Evolutionary conservation across 2,329 filamentous ascomycete genomes (phyloP).

Genomic region (Aspergillus candidus): DNA sequence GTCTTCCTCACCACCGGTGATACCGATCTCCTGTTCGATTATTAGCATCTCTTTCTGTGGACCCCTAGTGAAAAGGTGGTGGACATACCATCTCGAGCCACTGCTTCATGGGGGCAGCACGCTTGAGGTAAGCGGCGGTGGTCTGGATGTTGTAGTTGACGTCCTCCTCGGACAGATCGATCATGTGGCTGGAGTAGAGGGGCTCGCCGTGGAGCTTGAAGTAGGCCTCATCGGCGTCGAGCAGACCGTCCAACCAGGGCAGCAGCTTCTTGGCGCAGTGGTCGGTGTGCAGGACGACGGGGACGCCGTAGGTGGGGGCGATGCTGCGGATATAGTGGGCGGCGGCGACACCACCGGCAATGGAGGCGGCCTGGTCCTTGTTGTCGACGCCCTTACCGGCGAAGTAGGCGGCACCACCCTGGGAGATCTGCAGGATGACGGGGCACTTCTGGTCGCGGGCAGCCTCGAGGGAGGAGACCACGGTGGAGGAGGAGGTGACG

Average conservation of each 20-base stretch:
- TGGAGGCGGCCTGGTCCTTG: conserved; percentile 75
- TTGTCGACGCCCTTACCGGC: conserved; percentile 85
- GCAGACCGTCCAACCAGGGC: conserved; percentile 93
- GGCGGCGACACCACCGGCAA: conserved; percentile 78
- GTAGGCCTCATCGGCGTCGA: conserved; percentile 88
- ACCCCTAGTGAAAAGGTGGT: not conserved
- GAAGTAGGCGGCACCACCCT: conserved; percentile 91
- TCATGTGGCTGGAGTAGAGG: conserved; percentile 97
- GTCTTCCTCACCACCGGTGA: conserved; percentile 96
- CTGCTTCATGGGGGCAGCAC: conserved; percentile 93
- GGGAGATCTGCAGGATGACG: conserved; percentile 86
- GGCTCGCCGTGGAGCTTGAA: conserved; percentile 92
- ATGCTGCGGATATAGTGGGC: conserved; percentile 90
- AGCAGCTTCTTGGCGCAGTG: conserved; percentile 99
- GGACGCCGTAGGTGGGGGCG: conserved; percentile 80
- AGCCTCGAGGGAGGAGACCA: conserved; percentile 84
- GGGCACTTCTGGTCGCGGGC: conserved; percentile 86
- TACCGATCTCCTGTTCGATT: conserved; percentile 64
- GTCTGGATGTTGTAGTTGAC: conserved; percentile 88
- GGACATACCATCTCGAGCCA: conserved; percentile 89
- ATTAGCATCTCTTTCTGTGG: conserved; percentile 4
- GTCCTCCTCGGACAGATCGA: conserved; percentile 88
- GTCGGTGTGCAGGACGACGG: conserved; percentile 92
- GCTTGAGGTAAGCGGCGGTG: conserved; percentile 88
- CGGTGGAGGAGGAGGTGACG: conserved; percentile 86